Evolutionary conservation across 1,284 basidiomycete genomes (phyloP), one percentile per base, ranked within the genome.

Genomic region (Ceratobasidium sp.): DNA sequence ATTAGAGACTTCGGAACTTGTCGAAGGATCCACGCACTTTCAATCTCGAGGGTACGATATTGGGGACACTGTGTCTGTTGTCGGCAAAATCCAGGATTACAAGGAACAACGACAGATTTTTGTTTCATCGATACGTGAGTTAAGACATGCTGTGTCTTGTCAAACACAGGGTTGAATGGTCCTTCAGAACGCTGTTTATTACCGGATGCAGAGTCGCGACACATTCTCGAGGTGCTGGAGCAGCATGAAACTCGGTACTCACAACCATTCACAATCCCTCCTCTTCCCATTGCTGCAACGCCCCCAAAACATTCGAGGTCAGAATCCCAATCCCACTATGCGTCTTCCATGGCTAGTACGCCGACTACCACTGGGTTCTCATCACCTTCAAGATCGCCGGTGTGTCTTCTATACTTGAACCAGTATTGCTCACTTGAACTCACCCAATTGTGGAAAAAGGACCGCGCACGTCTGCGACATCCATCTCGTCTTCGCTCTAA

Each of bases 401-500:
- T 61, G 43, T 6, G 54, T 59, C 34, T 31, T 14, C 19, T 11
- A 4, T 22, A 29, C 13, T 31, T 31, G n/a, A 46, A n/a, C 3
- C 53, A 31, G 16, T 16, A 31, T 11, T 14, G 29, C n/a, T 56
- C 9, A 31, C 29, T n/a, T 31, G 13, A 56, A 29, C 34, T 71
- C 8, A 1, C 13, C 22, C 43, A 31, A 22, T 7, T 59, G 31
- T 41, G 59, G 69, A 72, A 62, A 24, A 53, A 72, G 31, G 27
- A 19, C n/a, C 48, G 14, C n/a, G 9, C 69, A 16, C 69, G 69
- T 27, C 53, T 72, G 22, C 41, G 69, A 9, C 69, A 72, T 62
- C 69, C 69, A 19, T 72, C 69, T 37, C 69, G 69, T 22, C 69
- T 72, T 62, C 69, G 56, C 43, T 72, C 69, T 31, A 72, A 72